Conservation (phyloP, 1,139 yeast genomes). For the Yarrowia galli region DNA sequence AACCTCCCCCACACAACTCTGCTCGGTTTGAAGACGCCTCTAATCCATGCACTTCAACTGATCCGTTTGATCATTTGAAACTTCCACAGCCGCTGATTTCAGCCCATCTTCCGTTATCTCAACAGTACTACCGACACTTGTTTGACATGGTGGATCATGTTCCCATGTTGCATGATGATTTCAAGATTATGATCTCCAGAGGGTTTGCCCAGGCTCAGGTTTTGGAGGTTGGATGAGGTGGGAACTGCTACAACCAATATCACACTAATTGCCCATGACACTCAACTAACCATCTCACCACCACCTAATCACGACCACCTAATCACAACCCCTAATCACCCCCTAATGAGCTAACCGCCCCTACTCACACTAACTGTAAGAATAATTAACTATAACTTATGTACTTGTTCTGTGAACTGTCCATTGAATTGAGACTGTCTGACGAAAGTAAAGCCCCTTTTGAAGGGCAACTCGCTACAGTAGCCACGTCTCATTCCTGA, state of each 20-base stretch:
- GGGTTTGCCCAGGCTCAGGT: slow-evolving; percentile 21
- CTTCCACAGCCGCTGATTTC: background rate
- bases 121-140: slow-evolving; percentile 10
- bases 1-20: slow-evolving; percentile 6
- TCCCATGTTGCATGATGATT: background rate
- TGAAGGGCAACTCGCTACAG: too few relatives aligned
- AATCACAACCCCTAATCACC: too few relatives aligned
- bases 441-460: too few relatives aligned
- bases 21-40: slow-evolving; percentile 2
- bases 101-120: background rate
- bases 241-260: too few relatives aligned
- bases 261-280: too few relatives aligned
- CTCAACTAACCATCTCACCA: too few relatives aligned
- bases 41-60: background rate
- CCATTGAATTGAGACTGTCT: background rate
- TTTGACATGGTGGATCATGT: slow-evolving; percentile 25
- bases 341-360: too few relatives aligned
- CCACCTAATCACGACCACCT: too few relatives aligned
- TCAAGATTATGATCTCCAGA: background rate
- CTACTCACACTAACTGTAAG: too few relatives aligned
- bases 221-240: too few relatives aligned
- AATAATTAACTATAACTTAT: slow-evolving; percentile 10
- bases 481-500: too few relatives aligned
- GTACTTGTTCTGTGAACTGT: background rate
- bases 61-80: slow-evolving; percentile 20